Evolutionary conservation across 176 grass and related monocot species (phyloP).

Genomic region (Olyra latifolia): DNA sequence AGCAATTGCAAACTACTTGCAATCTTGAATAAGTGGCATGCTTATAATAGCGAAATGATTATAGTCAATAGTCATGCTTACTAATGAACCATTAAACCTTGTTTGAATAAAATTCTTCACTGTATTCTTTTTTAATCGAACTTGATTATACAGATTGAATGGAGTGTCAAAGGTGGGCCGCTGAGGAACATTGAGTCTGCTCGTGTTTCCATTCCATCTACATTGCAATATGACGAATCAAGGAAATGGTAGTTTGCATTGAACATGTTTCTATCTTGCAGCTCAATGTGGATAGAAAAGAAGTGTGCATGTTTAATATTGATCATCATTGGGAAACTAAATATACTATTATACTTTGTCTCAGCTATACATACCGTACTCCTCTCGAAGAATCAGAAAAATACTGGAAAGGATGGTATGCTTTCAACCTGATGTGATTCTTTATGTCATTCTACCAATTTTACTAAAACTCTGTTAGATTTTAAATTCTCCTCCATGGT

Average conservation of each 20-base stretch:
- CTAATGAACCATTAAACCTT: not conserved
- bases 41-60: conserved; percentile 20
- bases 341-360: conserved; percentile 22
- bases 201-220: conserved; percentile 83
- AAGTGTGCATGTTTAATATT: conserved; percentile 16
- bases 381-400: conserved; percentile 81
- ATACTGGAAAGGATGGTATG: conserved; percentile 98
- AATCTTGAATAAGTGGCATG: conserved; percentile 11
- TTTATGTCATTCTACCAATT: not conserved
- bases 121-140: conserved; percentile 27
- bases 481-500: not conserved
- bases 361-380: conserved; percentile 87
- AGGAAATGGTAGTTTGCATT: conserved; percentile 61
- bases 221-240: conserved; percentile 80
- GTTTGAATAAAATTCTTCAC: not conserved
- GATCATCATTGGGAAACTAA: conserved; percentile 21
- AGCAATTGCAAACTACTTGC: not conserved
- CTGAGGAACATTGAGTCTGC: conserved; percentile 90
- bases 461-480: conserved; percentile 3
- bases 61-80: not conserved
- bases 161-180: conserved; percentile 77
- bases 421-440: conserved; percentile 15
- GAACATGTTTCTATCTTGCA: conserved; percentile 8
- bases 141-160: conserved; percentile 68
- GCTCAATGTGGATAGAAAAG: not conserved